Percentiles rank a stretch among this genome's conserved stretches.
These are phyloP conservation scores for Trichoderma cornu-damae DNA, from an alignment of 2,329 filamentous ascomycete genomes.

Conservation along the genomic window DNA sequence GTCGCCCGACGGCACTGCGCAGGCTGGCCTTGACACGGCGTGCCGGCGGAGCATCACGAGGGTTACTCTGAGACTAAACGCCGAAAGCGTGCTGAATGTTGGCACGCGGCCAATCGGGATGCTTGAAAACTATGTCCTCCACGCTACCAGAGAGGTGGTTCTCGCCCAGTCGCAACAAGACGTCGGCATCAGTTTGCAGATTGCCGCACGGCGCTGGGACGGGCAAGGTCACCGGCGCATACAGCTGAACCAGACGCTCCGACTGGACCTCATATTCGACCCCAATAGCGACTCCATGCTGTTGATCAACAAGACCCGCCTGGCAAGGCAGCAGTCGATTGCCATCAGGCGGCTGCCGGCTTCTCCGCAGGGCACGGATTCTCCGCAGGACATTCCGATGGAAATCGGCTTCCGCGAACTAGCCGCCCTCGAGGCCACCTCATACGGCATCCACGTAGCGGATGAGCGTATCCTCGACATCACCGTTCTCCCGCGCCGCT, in stretches of 20 bases:
- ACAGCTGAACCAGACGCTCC: too few relatives aligned
- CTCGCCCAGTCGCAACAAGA: neutral
- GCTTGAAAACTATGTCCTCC: neutral
- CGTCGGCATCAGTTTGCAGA: neutral
- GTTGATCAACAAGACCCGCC: neutral
- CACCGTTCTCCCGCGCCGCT: neutral
- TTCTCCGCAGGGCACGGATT: neutral
- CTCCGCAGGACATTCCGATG: neutral
- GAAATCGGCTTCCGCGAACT: neutral
- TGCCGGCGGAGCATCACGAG: neutral
- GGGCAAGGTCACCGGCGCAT: neutral
- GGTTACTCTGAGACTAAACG: neutral
- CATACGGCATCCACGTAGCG: neutral
- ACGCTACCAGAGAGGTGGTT: neutral
- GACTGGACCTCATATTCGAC: neutral
- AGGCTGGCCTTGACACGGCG: too few relatives aligned
- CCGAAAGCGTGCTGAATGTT: neutral
- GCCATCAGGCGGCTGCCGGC: neutral
- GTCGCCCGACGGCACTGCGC: neutral
- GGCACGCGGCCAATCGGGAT: neutral
- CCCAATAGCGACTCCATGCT: constrained; percentile 1
- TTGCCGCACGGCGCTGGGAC: neutral
- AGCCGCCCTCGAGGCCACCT: neutral
- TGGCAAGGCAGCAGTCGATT: neutral
- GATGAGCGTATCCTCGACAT: neutral